Conservation (phyloP, 1,139 yeast species). For the Candida labiduridarum region DNA sequence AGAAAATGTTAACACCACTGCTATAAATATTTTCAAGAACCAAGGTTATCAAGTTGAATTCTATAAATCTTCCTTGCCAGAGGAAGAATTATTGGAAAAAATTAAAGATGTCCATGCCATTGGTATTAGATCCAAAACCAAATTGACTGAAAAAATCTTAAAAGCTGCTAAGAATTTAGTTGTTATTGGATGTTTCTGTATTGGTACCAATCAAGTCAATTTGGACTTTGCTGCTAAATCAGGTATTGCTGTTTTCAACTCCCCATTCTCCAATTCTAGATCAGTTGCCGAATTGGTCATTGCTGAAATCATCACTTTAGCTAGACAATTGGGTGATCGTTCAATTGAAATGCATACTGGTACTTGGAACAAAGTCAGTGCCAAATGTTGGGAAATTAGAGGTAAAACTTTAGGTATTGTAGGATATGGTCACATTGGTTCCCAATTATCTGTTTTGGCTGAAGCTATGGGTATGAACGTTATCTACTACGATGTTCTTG, state of each 20-base stretch:
- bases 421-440: conserved; percentile 98
- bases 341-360: conserved; percentile 96
- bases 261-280: conserved; percentile 98
- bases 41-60: conserved; percentile 98
- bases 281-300: conserved; percentile 98
- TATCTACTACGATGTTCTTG: conserved; percentile 84
- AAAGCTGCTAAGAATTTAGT: conserved; percentile 87
- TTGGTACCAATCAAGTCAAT: conserved; percentile 98
- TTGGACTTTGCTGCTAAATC: conserved; percentile 86
- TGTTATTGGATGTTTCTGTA: conserved; percentile 96
- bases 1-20: conserved; percentile 93
- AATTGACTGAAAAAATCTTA: conserved; percentile 75
- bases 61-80: conserved; percentile 85
- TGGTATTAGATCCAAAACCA: conserved; percentile 97
- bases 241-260: conserved; percentile 97
- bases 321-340: conserved; percentile 97
- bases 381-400: conserved; percentile 98
- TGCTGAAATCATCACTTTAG: conserved; percentile 90
- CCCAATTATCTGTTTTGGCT: conserved; percentile 94
- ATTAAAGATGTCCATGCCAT: conserved; percentile 93
- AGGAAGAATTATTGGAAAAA: conserved; percentile 92
- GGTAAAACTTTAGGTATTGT: conserved; percentile 97
- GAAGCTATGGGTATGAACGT: conserved; percentile 99
- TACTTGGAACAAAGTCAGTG: conserved; percentile 95
- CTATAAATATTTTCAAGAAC: conserved; percentile 75